Evolutionary conservation across 345 rosid species (phyloP), one percentile per base, ranked within the genome.

Genomic region (Geranium brycei): DNA sequence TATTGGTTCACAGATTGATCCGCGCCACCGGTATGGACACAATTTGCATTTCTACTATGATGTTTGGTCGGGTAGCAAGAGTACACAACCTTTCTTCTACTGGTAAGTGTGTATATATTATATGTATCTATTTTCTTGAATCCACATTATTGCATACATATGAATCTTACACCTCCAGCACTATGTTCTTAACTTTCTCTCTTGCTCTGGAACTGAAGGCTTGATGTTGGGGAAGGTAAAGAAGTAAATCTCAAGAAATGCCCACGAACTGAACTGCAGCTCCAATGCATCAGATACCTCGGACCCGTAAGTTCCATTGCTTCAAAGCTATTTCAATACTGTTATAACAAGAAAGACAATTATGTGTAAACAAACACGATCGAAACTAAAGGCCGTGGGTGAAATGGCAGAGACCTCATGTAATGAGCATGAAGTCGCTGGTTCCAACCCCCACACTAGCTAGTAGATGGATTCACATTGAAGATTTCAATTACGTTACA

Each of bases 21-120:
- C 96, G 31, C 75, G 97, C 66, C 99, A 93, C 82, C 89, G 96
- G 30, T 88, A 90, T 64, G 99, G 99, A 64, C 97, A 91, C 69
- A 93, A 90, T 79, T 69, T 93, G 30, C 96, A 88, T 62, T 87
- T 85, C 68, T 91, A 87, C 76, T 87, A 80, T 66, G 73, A 62
- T 31, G 75, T 78, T 17, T 90, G 99, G 99, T 87, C 80, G 62
- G 81, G 82, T 23, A 81, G 89, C 65, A 88, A 87, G 72, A 87
- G 97, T 51, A 81, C 87, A 79, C 91, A 91, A 77, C 97, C 99
- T 63, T 93, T 93, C 84, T 95, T 93, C 76, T 93, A 91, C 78
- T 91, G 99, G 98, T 89, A 86, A 75, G 8, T 47, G 59, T 65
- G 28, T 23, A 23, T 23, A 23, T 23, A 23, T 23, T 23, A 23